Evolutionary conservation across 345 rosid genomes (phyloP), one percentile per base, ranked within the genome.

Genomic region (Linum usitatissimum): DNA sequence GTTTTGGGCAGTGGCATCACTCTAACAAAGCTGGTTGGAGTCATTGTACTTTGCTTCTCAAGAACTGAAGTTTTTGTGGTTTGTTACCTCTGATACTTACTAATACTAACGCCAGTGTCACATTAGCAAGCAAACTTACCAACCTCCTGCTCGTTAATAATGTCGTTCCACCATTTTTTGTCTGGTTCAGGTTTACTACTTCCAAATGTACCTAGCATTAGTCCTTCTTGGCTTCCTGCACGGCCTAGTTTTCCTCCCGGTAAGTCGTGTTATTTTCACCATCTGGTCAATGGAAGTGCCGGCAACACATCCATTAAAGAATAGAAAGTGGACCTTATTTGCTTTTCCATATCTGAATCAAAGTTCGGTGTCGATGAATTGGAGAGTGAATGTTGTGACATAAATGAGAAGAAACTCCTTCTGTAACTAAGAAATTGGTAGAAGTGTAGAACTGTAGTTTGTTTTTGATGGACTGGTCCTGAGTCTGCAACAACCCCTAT

Each of bases 41-140:
- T 94, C 64, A 73, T 88, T 39, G 99, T 94, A 67, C 97, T 94
- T 3, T 84, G 92, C 78, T 94, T 94, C 83, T 82, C 99, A 61
- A 88, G 81, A 75, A 86, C 96, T 9, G 86, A 94, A 90, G 84
- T 94, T 60, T 94, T 94, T 68, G 97, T 94, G 91, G 99, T 93
- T 64, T 60, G 75, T 67, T 45, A 45, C 51, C 3, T 4, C 15
- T 45, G 51, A 10, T 45, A 10, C 30, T 19, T 53, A 57, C 58
- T 53, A 13, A 61, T 17, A 14, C 36, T 30, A 55, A 20, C 13
- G 63, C 19, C 18, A 59, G 17, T 17, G 14, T 23, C 21, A n/a
- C 40, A 58, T 12, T n/a, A 56, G 57, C 12, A 28, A 21, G 18
- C 42, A 67, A 40, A 28, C 9, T 55, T 55, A 34, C 38, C 49